Base-by-base conservation (phyloP, 2,329 filamentous ascomycete genomes). In the Knufia fluminis region DNA sequence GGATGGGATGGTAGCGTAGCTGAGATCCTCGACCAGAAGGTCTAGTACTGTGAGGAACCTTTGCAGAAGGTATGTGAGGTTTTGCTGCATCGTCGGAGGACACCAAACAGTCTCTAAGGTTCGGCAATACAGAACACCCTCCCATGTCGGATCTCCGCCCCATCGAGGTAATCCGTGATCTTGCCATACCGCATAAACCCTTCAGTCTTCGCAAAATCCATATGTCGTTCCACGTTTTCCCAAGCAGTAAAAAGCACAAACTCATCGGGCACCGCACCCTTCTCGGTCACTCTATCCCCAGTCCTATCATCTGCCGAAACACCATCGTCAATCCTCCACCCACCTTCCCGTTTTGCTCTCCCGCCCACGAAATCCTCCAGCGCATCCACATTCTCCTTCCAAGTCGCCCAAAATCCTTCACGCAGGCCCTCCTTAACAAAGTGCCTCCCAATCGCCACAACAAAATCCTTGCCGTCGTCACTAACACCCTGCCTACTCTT, bases 181-280 rank as follows among this genome's bases (percentile, higher is more conserved):
- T 56, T 53, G 4, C 32, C 48, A 39, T 63, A 63, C 23, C 60
- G 59, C 40, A 59, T 50, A 28, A 67, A 67, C 1, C 50, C 62
- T 3, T 65, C 62, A 2, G 61, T 62, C 17, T 62, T 52, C 4
- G 56, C 60, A 57, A 71, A 71, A 0, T 48, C 57, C 8, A 49
- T 16, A 49, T 70, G 65, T 40, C 70, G 58, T 28, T 66, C 59
- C 1, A 67, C 58, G 9, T 57, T 54, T 2, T 59, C 58, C 68
- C 69, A 72, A 0, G 66, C 66, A 23, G 53, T 65, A 16, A 73
- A 63, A 1, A 71, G 36, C 2, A 73, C 64, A 55, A 67, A 72
- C 42, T 73, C 69, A 10, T 71, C 65, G 40, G 65, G 62, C 0
- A 55, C 54, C 1, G 12, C 17, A 24, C 24, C 39, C 20, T 9